A percentile compares a stretch with the other conserved stretches of the same genome.
phyloP scores from a whole-genome alignment of 768 basidiomycete genomes.

The Boletus pseudopeckii region DNA sequence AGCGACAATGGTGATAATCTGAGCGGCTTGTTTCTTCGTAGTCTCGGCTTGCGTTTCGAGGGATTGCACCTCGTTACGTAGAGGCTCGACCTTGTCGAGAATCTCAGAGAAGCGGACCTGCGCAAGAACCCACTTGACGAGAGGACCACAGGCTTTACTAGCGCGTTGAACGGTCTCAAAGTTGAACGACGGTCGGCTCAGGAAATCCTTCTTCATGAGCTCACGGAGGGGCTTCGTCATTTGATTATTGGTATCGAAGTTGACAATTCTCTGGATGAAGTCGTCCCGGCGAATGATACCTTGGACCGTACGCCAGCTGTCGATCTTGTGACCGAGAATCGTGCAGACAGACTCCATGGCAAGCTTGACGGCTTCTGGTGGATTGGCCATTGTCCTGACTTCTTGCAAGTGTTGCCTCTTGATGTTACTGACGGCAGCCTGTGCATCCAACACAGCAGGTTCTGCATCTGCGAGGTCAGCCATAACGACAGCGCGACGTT shows the following conservation, averaged over 20 bases:
- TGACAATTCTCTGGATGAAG: conserved; percentile 93
- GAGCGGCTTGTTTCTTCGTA: conserved; percentile 90
- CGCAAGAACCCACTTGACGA: conserved; percentile 97
- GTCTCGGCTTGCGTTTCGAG: conserved; percentile 89
- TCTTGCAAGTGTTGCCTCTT: conserved; percentile 94
- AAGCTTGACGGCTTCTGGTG: conserved; percentile 94
- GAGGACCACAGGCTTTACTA: conserved; percentile 94
- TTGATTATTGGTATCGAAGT: conserved; percentile 87
- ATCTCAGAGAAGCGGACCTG: conserved; percentile 98
- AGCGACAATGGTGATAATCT: conserved; percentile 87
- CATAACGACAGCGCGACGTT: conserved; percentile 86
- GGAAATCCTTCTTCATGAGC: conserved; percentile 87
- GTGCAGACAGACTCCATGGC: conserved; percentile 99
- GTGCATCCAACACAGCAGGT: conserved; percentile 93
- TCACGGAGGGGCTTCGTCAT: conserved; percentile 91
- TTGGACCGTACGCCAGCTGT: conserved; percentile 95
- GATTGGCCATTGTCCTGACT: conserved; percentile 97
- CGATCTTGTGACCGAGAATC: conserved; percentile 93
- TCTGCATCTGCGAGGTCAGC: conserved; percentile 96
- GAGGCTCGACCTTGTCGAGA: conserved; percentile 92
- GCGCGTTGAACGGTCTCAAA: conserved; percentile 95
- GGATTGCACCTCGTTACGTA: conserved; percentile 92
- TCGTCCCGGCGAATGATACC: conserved; percentile 94
- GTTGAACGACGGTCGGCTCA: conserved; percentile 87
- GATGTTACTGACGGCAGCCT: conserved; percentile 95